Evolutionary conservation across 495 filamentous ascomycete species (phyloP), one percentile per base, ranked within the genome.

Genomic region (Penicillium daleae): DNA sequence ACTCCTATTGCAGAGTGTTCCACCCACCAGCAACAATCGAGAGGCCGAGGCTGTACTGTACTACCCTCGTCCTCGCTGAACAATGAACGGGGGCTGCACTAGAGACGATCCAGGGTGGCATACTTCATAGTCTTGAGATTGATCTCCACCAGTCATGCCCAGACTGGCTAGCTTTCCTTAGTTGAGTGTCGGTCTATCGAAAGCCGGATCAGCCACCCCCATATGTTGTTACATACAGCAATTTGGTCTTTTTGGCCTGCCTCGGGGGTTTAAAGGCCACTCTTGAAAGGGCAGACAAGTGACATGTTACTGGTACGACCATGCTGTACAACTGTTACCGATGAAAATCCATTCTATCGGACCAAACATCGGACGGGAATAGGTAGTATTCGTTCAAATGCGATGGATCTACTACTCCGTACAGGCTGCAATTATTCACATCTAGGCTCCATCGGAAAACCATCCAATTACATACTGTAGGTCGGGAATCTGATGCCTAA

Each of bases 31-130:
- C 46, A 29, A 59, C 13, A 6, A 26, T 39, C 56, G 12, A 48
- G 39, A 48, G 48, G 40, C 39, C 56, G 56, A 57, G 56, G 56
- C 42, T 46, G 21, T 21, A 17, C 37, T 39, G 15, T 21, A 22
- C 21, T 46, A 46, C 42, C 42, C n/a, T 24, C 21, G 21, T 46
- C 21, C 21, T 22, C 6, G 42, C 42, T 46, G 21, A 24, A 46
- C n/a, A 46, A 21, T 24, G 6, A 12, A 22, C 42, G 22, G 9
- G 42, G 19, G 0, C 42, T 46, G 19, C 2, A 22, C 19, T 46
- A 46, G 12, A 24, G 7, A 12, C 9, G 42, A 39, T 39, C 12
- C 22, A 24, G 19, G 42, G 15, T 17, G 9, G 21, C 19, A 46
- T 24, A 8, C 0, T 12, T 46, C 12, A 22, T 39, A 39, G 35